These are phyloP conservation scores for Sporisorium exsertum DNA, from an alignment of 1,284 basidiomycete species.

Conservation along the genomic window DNA sequence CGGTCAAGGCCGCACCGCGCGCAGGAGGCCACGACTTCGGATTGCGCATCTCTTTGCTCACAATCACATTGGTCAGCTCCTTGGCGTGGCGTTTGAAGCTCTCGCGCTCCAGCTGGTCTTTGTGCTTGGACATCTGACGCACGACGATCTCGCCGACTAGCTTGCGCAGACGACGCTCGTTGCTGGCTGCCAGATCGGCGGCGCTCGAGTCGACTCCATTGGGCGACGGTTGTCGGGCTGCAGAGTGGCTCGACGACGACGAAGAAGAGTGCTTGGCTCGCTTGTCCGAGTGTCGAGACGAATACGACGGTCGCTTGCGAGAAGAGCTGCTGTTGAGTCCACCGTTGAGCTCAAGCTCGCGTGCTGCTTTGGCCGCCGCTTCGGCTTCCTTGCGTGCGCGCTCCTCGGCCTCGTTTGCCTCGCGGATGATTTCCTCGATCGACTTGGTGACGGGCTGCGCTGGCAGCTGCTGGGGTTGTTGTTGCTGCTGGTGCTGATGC, in stretches of 20 bases:
- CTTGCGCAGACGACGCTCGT: conserved; percentile 75
- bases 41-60: conserved; percentile 90
- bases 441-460: conserved; percentile 34
- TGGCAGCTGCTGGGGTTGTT: conserved; percentile 21
- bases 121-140: conserved; percentile 88
- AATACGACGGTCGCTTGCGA: conserved; percentile 39
- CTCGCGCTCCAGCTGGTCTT: conserved; percentile 82
- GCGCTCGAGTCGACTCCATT: conserved; percentile 16
- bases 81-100: conserved; percentile 94
- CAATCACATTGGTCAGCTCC: conserved; percentile 85
- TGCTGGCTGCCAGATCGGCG: conserved; percentile 20
- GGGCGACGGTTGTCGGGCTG: background rate
- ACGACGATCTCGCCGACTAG: conserved; percentile 91
- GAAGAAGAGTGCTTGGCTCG: conserved; percentile 38
- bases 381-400: conserved; percentile 48
- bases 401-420: conserved; percentile 62
- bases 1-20: conserved; percentile 68
- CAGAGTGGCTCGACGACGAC: conserved; percentile 6
- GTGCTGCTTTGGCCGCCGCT: conserved; percentile 36
- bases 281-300: conserved; percentile 42
- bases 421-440: conserved; percentile 67
- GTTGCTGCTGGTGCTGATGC: conserved; percentile 24
- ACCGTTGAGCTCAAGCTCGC: conserved; percentile 33
- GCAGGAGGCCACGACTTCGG: conserved; percentile 72
- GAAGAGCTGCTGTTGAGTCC: conserved; percentile 16